A percentile compares a stretch with the other conserved stretches of the same genome.
These are phyloP conservation scores for Tricholoma hemisulphureum DNA, from an alignment of 768 basidiomycete species.

Conservation along the genomic window DNA sequence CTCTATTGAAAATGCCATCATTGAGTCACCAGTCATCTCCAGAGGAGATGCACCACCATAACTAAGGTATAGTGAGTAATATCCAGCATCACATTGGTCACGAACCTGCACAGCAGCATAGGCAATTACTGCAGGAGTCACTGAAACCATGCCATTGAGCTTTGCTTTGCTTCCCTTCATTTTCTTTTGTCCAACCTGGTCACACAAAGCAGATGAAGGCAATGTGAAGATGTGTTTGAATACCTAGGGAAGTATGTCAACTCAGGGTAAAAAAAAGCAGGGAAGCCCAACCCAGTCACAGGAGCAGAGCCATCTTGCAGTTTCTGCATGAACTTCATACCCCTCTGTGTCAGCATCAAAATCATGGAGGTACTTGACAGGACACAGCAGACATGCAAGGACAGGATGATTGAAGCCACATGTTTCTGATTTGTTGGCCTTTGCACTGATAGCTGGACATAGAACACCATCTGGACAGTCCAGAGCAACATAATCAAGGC, in stretches of 20 bases:
- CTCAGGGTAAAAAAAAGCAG: not conserved
- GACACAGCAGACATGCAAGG: slow-evolving; percentile 10
- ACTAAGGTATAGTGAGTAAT: too few relatives aligned
- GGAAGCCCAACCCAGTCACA: not conserved
- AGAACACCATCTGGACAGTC: slow-evolving; percentile 5
- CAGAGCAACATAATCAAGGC: slow-evolving; percentile 2
- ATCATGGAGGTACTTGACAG: not conserved
- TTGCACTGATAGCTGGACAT: slow-evolving; percentile 1
- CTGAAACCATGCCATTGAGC: slow-evolving; percentile 3
- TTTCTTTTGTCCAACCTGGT: not conserved
- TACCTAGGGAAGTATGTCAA: not conserved
- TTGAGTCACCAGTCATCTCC: slow-evolving; percentile 6
- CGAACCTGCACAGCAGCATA: slow-evolving; percentile 14
- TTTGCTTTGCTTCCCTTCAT: slow-evolving; percentile 10
- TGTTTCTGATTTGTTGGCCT: not conserved
- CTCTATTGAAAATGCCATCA: slow-evolving; percentile 4
- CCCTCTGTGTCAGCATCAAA: slow-evolving; percentile 11
- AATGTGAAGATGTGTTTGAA: slow-evolving; percentile 12
- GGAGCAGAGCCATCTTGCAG: not conserved
- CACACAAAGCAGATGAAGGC: slow-evolving; percentile 6
- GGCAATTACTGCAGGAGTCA: slow-evolving; percentile 5
- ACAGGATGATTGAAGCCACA: slow-evolving; percentile 13
- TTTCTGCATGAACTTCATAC: slow-evolving; percentile 4
- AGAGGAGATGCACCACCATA: slow-evolving; percentile 1
- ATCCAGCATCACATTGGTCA: not conserved